Base-by-base conservation (phyloP, 805 yeast genomes). In the Candida ascalaphidarum region DNA sequence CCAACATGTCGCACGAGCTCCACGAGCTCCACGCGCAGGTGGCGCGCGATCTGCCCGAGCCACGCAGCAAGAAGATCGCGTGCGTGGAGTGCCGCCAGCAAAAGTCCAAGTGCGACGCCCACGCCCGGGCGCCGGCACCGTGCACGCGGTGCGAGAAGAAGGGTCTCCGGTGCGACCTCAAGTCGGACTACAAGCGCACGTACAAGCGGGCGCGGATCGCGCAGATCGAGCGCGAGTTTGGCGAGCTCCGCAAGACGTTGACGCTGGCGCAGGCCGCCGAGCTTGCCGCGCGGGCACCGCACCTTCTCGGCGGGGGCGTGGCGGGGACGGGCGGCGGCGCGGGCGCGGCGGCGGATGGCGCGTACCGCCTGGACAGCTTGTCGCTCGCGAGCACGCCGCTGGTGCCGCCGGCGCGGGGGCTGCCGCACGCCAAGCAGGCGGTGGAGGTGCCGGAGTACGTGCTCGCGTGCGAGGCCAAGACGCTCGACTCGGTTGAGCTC, bases 1-100 rank as follows among this genome's bases (percentile, higher is more conserved):
- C 69, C 31, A 59, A 61, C 39, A 59, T 61, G 56, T 48, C 65
- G n/a, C 64, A 53, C 29, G 66, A 57, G 34, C 48, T 60, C 19
- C 56, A 45, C 26, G 41, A 45, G 17, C 51, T 52, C 27, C 49
- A 50, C 25, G 48, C 48, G 21, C 55, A 50, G 34, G 23, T 48
- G 13, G 29, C 31, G 19, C 32, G 33, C 21, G 39, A 40, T 22
- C 29, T 27, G 7, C 24, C 29, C 4, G 29, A 32, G 10, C 27
- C 40, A 2, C 54, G 43, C 28, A 41, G 51, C 22, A 79, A 77
- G 49, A 65, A 75, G 31, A 74, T 86, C 49, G 97, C 97, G 0
- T 92, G 98, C 61, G 85, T 84, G 1, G 95, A 89, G 45, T 92
- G 98, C 50, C 72, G 97, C 10, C 97, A 92, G 54, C 98, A 89